Conservation (phyloP, 2,329 filamentous ascomycete genomes). For the Trichoderma koningiopsis region DNA sequence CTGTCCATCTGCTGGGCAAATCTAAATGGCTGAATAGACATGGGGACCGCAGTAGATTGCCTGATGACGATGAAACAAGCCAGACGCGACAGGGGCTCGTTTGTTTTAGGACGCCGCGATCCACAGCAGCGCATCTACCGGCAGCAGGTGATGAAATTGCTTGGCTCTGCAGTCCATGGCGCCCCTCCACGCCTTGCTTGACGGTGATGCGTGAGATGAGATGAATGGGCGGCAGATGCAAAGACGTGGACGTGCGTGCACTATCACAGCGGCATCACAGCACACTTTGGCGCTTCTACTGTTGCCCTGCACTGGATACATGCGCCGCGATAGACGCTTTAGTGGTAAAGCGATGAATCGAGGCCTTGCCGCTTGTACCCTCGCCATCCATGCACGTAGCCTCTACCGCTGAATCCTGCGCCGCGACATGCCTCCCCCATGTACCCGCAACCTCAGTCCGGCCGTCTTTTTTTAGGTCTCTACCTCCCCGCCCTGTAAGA, state of each 20-base stretch:
- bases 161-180: not conserved
- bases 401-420: not conserved
- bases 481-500: conserved; percentile 17
- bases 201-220: not conserved
- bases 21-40: not conserved
- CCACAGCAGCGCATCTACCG: conserved; percentile 3
- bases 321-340: no score
- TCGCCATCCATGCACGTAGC: not conserved
- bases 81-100: not conserved
- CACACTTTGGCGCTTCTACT: not conserved
- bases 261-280: not conserved
- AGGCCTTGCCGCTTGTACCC: not conserved
- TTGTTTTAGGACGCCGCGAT: conserved; percentile 3
- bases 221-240: no score
- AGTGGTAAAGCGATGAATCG: not conserved
- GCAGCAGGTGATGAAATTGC: not conserved
- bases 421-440: not conserved
- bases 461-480: not conserved
- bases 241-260: no score
- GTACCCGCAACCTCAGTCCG: not conserved
- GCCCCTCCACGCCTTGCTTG: not conserved
- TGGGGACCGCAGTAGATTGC: not conserved
- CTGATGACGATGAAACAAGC: conserved; percentile 3
- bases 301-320: not conserved
- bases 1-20: not conserved